phyloP scores from a whole-genome alignment of 2,329 filamentous ascomycete species.

The Leptodontidium sp. region DNA sequence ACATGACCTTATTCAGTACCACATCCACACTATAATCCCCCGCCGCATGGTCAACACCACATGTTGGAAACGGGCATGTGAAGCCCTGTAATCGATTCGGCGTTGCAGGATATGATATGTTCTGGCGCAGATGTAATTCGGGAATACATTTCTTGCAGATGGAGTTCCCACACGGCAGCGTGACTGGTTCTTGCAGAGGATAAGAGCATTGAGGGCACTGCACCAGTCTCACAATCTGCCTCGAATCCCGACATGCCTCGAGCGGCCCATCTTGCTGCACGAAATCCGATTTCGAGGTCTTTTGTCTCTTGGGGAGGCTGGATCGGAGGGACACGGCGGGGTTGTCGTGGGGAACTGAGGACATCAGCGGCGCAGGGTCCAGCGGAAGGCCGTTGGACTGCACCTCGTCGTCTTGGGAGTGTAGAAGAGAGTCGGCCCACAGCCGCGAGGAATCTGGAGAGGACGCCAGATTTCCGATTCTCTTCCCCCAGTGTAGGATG shows the following conservation, averaged over 20 bases:
- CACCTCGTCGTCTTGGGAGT: constrained; percentile 20
- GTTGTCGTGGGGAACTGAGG: constrained; percentile 36
- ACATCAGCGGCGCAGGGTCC: constrained; percentile 36
- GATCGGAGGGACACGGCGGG: constrained; percentile 32
- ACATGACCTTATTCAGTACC: constrained; percentile 75
- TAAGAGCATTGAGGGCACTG: constrained; percentile 80
- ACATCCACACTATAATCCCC: constrained; percentile 83
- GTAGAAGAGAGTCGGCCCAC: constrained; percentile 23
- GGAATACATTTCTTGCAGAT: constrained; percentile 82
- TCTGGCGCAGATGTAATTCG: constrained; percentile 65
- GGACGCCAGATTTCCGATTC: constrained; percentile 16
- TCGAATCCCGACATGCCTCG: constrained; percentile 61
- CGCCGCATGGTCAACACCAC: constrained; percentile 74
- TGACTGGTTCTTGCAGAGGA: constrained; percentile 73
- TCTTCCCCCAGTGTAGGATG: not conserved
- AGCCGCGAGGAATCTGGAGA: constrained; percentile 21
- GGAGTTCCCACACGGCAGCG: constrained; percentile 82
- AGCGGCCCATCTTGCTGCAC: constrained; percentile 45
- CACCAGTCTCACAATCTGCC: constrained; percentile 74
- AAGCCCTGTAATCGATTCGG: constrained; percentile 74
- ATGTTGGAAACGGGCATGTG: constrained; percentile 74
- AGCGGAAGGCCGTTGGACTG: constrained; percentile 31
- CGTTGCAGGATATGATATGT: constrained; percentile 80
- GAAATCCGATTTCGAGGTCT: constrained; percentile 8
- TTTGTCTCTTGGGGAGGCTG: constrained; percentile 25